These are phyloP conservation scores for Verticillium isaacii DNA, from an alignment of 2,329 filamentous ascomycete genomes.

Conservation along the genomic window DNA sequence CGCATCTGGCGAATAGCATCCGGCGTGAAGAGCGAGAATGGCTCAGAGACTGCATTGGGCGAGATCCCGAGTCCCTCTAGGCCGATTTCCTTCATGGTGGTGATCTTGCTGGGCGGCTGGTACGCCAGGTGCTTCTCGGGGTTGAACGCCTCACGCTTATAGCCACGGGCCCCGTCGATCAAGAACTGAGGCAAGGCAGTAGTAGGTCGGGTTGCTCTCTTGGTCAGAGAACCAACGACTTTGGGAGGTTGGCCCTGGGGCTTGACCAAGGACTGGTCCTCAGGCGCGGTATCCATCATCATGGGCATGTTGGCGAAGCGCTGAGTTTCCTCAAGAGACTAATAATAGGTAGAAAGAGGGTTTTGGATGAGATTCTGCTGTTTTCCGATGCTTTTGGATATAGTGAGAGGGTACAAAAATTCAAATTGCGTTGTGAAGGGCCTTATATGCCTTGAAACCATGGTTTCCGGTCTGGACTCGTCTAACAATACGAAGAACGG, in stretches of 20 bases:
- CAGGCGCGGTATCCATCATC: neutral
- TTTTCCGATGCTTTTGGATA: too few relatives aligned
- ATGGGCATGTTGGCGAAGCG: neutral
- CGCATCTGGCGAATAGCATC: slow-evolving; percentile 60
- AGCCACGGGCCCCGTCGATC: slow-evolving; percentile 17
- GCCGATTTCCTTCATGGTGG: slow-evolving; percentile 60
- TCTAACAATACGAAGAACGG: too few relatives aligned
- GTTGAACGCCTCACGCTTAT: slow-evolving; percentile 35
- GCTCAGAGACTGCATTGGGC: slow-evolving; percentile 57
- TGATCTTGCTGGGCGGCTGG: slow-evolving; percentile 42
- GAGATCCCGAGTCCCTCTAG: slow-evolving; percentile 55
- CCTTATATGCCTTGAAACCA: neutral
- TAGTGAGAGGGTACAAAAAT: too few relatives aligned
- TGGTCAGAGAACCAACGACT: slow-evolving; percentile 24
- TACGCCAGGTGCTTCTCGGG: slow-evolving; percentile 51
- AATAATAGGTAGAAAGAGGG: too few relatives aligned
- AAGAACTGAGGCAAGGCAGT: slow-evolving; percentile 19
- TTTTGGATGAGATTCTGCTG: too few relatives aligned
- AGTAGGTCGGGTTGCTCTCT: slow-evolving; percentile 19
- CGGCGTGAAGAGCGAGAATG: slow-evolving; percentile 58
- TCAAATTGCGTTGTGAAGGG: neutral
- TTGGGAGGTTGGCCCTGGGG: slow-evolving; percentile 7
- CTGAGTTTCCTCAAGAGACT: neutral
- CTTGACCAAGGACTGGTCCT: neutral
- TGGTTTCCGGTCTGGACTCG: neutral